Base-by-base conservation (phyloP, 2,329 filamentous ascomycete genomes). In the Chaetothyriales sp. region DNA sequence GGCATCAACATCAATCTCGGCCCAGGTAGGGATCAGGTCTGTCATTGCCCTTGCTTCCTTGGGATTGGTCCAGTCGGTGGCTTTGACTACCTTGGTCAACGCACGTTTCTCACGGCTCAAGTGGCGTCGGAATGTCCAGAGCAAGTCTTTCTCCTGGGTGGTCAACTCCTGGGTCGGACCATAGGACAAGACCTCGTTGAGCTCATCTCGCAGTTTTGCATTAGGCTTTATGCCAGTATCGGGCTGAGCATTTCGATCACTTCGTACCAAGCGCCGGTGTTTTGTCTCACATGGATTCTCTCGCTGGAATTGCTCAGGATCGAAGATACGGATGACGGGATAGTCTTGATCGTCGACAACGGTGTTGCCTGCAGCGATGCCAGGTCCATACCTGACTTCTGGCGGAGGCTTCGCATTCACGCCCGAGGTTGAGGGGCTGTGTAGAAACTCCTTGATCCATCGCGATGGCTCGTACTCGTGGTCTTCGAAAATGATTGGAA, bases 81-180 rank as follows among this genome's bases (percentile, higher is more conserved):
- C 95, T 67, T 97, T 98, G 66, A 97, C 88, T 61, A 98, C 94
- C 63, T 98, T 98, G 33, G 90, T 98, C 53, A 97, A 74, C 2
- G 90, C 86, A 61, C 85, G 76, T 68, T 98, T 98, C 66, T 98
- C 89, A 52, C 89, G 78, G 1, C 89, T 92, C 19, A 98, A 70
- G 66, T 95, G 90, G 67, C 97, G 94, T 53, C 92, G 79, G 70
- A 97, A 98, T 62, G 94, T 92, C 94, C 94, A 98, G 18, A 98
- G 81, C 49, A 95, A 76, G 67, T 98, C 92, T 64, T 94, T 94
- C 67, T 98, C 92, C 65, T 95, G 89, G 0, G 88, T 80, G 1
- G 82, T 88, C 20, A 98, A 74, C 47, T 86, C 79, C 56, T 95
- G 89, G 0, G 90, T 95, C 2, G 92, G 92, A 5, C 90, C 89